These are phyloP conservation scores for Blastocystis sp. DNA, from an alignment of 352 stramenopile genomes.

Conservation along the genomic window DNA sequence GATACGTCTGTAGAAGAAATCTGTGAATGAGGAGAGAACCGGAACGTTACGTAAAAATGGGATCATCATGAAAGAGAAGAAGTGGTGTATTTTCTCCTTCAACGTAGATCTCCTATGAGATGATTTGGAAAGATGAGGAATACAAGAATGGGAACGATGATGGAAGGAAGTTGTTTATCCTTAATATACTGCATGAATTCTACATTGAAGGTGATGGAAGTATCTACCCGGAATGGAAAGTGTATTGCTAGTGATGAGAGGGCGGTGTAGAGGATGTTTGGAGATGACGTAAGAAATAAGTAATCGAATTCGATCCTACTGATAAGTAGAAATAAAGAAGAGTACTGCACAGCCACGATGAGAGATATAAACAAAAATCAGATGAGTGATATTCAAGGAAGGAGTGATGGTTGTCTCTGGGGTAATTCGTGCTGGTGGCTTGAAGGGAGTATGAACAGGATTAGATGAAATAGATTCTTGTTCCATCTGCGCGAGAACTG, in stretches of 20 bases:
- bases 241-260: background rate
- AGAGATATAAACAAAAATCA: conserved; percentile 20
- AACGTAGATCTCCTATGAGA: background rate
- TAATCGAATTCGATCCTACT: conserved; percentile 16
- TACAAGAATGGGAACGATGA: conserved; percentile 13
- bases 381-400: background rate
- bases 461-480: background rate
- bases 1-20: conserved; percentile 16
- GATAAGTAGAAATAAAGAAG: background rate
- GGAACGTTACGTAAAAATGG: conserved; percentile 4
- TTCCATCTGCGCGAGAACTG: background rate
- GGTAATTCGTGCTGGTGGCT: background rate
- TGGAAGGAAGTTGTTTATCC: background rate
- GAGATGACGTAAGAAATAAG: background rate
- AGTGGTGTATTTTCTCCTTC: background rate
- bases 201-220: no score
- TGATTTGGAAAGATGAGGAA: background rate
- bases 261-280: background rate
- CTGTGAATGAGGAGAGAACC: background rate
- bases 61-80: conserved; percentile 13
- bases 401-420: background rate
- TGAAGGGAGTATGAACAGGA: background rate
- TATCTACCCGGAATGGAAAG: background rate
- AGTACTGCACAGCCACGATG: conserved; percentile 18
- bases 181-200: conserved; percentile 9